A percentile compares a stretch with the other conserved stretches of the same genome.
Evolutionary conservation across 1,284 basidiomycete genomes (phyloP).

Genomic region (Phaffia rhodozyma): DNA sequence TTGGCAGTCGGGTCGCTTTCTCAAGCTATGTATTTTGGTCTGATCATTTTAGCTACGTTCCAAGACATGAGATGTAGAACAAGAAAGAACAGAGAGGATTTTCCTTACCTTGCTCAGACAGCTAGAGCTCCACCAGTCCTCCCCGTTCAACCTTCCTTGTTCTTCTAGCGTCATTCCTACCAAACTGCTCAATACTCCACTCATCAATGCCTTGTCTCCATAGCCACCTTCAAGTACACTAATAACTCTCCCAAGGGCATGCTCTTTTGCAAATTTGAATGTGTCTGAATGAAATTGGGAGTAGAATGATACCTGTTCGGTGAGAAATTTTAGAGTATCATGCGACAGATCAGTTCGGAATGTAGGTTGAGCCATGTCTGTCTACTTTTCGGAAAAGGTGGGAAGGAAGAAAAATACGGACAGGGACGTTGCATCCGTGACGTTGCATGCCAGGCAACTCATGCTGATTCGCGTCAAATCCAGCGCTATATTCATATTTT

Average conservation of each 20-base stretch:
- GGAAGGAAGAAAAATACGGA: conserved; percentile 31
- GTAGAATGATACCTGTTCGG: conserved; percentile 55
- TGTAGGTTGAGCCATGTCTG: too few species aligned
- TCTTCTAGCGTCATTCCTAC: conserved; percentile 43
- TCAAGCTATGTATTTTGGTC: conserved; percentile 46
- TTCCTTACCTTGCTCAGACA: conserved; percentile 50
- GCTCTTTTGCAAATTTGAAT: conserved; percentile 51
- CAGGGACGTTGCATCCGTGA: conserved; percentile 78
- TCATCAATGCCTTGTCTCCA: conserved; percentile 72
- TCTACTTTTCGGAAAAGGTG: background rate
- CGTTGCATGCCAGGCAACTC: conserved; percentile 86
- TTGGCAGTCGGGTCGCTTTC: conserved; percentile 44
- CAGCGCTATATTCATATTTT: conserved; percentile 42
- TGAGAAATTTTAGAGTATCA: background rate
- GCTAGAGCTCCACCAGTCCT: conserved; percentile 56
- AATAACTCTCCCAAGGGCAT: conserved; percentile 59
- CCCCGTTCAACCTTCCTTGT: conserved; percentile 29
- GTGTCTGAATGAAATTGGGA: conserved; percentile 68
- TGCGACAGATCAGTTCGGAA: background rate
- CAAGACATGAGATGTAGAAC: background rate
- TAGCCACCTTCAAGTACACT: conserved; percentile 93
- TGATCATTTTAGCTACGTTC: background rate
- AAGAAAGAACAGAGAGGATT: conserved; percentile 1
- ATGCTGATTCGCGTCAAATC: conserved; percentile 89
- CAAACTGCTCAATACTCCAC: conserved; percentile 68